Base-by-base conservation (phyloP, 148 eudicot genomes). In the Persicaria tinctoria region DNA sequence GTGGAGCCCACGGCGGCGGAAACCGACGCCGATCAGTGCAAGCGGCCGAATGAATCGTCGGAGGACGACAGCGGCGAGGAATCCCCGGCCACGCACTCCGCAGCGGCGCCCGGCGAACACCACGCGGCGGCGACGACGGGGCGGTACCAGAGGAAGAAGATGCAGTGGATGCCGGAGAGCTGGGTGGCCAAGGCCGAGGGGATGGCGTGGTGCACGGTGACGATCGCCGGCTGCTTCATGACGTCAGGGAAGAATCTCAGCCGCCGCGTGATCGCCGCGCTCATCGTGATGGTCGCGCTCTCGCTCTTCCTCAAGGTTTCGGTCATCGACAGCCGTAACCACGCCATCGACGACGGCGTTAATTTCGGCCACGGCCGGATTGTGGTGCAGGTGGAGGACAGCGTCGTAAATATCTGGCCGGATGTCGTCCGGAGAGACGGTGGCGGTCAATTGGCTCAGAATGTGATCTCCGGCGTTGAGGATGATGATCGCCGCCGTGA, bases 111-210 rank as follows among this genome's bases (percentile, higher is more conserved):
- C 63, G 32, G 20, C 32, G 27, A 14, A 18, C 1, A 55, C 60
- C 60, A 55, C 60, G 20, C 23, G 13, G 4, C 3, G 12, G 53
- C 53, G 53, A 14, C 53, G 16, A 13, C 53, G 13, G 17, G 57
- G 46, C 5, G 70, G 70, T 16, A 66, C 70, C 16, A 38, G 47
- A 11, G 48, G 46, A 66, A 66, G 17, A 66, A 66, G 70, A 66
- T 44, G 4, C 70, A 66, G 5, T 66, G 70, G 70, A 17, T 66
- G 70, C 70, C 38, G 70, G 70, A 66, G 18, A 66, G 70, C 16
- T 66, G 70, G 45, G 68, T 23, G 46, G 16, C 66, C 4, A 59
- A 59, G 38, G 66, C 66, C 1, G 66, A 59, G 27, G 66, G 66
- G 10, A 20, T 59, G 66, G 41, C 66, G 38, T 18, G 38, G 66